Evolutionary conservation across 768 basidiomycete genomes (phyloP), one percentile per base, ranked within the genome.

Genomic region (Suillus discolor): DNA sequence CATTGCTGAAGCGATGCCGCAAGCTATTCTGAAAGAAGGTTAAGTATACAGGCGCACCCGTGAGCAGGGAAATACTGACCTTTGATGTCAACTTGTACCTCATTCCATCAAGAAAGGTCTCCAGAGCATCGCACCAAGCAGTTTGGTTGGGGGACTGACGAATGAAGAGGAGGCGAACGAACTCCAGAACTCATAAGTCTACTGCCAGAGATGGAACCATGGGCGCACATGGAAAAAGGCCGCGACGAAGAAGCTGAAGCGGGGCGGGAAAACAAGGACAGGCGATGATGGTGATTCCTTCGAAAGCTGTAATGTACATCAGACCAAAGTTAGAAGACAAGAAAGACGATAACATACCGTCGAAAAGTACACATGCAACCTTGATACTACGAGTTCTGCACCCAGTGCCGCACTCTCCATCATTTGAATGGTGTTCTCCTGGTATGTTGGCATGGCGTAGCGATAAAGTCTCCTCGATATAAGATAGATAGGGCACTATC

Each of bases 181-280:
- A 77, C 39, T 74, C 69, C 12, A 79, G 62, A 36, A 79, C 67
- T 42, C 65, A 66, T 20, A 79, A 38, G 61, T 78, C 74, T 1
- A 80, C 72, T 15, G 75, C 79, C 4, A 80, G 65, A 12, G 73
- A 71, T 8, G 79, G 79, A 0, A 54, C 62, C 4, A 71, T 20
- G 0, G 78, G 79, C 7, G 75, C 66, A 45, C 71, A 74, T 18
- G 78, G 71, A 61, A 79, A 23, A 71, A 66, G 1, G 72, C 74
- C 2, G 3, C n/a, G 38, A 47, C 57, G 34, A 4, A 79, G 59
- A 11, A 78, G 73, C 55, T 79, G 75, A 15, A 38, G 36, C 3
- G 71, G 64, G 3, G 69, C 70, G 61, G 65, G 64, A 1, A 3
- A 42, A 57, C 65, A 66, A 15, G 53, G 39, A 15, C 65, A 66